Evolutionary conservation across 768 basidiomycete species (phyloP).

Genomic region (Favolaschia claudopus): DNA sequence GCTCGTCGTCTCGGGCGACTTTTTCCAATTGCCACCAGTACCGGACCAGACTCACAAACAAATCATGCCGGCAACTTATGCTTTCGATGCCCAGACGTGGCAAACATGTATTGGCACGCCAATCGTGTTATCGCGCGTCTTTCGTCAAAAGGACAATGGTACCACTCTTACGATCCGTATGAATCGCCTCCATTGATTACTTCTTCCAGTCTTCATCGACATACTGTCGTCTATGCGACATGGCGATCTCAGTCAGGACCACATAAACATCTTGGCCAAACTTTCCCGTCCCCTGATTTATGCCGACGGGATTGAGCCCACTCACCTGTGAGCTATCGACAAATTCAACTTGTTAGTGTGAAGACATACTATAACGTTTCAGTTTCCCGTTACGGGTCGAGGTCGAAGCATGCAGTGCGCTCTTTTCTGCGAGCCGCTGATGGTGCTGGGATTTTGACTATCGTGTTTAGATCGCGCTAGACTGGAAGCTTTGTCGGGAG

Average conservation of each 20-base stretch:
- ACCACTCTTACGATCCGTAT: neutral
- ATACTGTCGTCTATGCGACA: constrained; percentile 91
- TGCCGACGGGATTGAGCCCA: constrained; percentile 77
- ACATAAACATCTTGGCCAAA: constrained; percentile 60
- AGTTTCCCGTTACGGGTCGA: constrained; percentile 83
- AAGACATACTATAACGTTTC: constrained; percentile 4
- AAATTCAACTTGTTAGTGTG: neutral
- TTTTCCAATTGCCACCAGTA: constrained; percentile 84
- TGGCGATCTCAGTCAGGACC: constrained; percentile 61
- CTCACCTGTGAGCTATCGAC: constrained; percentile 76
- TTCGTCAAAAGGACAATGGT: constrained; percentile 74
- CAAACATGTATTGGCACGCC: constrained; percentile 54
- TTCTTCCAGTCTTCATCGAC: constrained; percentile 72
- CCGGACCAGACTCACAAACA: constrained; percentile 45
- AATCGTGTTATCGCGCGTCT: constrained; percentile 66
- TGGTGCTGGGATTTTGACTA: neutral
- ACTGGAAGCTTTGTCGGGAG: constrained; percentile 55
- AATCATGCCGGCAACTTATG: constrained; percentile 60
- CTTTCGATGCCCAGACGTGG: constrained; percentile 76
- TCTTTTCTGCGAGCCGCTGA: neutral
- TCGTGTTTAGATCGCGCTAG: constrained; percentile 52
- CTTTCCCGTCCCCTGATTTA: constrained; percentile 68
- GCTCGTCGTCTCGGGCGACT: constrained; percentile 80
- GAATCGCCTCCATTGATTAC: constrained; percentile 1
- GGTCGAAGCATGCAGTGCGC: constrained; percentile 69